phyloP scores from a whole-genome alignment of 129 eudicot genomes.

The Kitagawia praeruptora region DNA sequence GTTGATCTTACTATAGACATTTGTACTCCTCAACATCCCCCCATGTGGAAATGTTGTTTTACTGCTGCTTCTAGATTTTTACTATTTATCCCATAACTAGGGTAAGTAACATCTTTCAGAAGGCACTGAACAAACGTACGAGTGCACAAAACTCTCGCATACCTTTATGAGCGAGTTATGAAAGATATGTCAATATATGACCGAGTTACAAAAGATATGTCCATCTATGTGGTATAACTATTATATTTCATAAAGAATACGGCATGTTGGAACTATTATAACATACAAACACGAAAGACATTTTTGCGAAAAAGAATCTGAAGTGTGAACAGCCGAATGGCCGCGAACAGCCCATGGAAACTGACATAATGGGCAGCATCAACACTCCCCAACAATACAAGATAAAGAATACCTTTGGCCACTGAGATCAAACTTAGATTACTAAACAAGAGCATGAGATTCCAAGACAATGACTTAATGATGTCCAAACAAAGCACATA shows the following conservation, averaged over 20 bases:
- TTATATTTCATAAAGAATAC: no score
- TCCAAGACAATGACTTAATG: constrained; percentile 10
- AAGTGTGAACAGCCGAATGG: constrained; percentile 9
- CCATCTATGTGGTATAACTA: no score
- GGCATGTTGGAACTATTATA: neutral
- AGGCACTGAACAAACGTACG: no score
- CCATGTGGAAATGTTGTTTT: constrained; percentile 2
- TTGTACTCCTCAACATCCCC: neutral
- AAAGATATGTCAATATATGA: no score
- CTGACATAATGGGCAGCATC: neutral
- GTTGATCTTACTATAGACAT: neutral
- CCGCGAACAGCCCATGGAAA: constrained; percentile 3
- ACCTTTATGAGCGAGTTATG: no score
- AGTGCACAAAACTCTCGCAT: neutral
- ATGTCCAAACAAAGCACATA: neutral
- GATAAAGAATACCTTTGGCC: neutral
- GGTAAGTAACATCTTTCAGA: no score
- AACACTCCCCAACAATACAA: neutral
- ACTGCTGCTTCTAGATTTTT: neutral
- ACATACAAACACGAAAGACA: neutral
- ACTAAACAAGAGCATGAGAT: constrained; percentile 5
- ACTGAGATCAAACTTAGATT: neutral
- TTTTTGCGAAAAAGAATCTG: neutral
- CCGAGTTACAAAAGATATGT: no score
- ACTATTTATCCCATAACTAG: no score